Base-by-base conservation (phyloP, 2,329 filamentous ascomycete genomes). In the Cercospora brassicicola region DNA sequence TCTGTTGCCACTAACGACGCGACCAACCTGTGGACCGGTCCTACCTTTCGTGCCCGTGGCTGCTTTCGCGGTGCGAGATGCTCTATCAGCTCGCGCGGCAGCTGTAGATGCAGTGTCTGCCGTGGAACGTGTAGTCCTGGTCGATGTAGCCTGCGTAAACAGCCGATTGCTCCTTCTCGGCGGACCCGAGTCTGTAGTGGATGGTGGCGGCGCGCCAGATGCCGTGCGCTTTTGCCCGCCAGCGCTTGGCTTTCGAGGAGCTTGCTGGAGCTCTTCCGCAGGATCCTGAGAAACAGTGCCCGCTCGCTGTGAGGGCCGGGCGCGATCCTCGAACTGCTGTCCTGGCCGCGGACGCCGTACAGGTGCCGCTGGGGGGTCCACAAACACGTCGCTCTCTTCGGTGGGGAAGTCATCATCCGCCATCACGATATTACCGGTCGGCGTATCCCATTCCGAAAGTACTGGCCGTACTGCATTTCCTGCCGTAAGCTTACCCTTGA, bases 1-100 rank as follows among this genome's bases (percentile, higher is more conserved):
- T 67, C 94, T 87, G 78, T 95, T 97, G 23, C 93, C 94, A 78
- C 93, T 97, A 55, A 97, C 92, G 65, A 94, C 92, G 74, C 94
- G 88, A 18, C 93, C 92, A 45, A 96, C 91, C 64, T 87, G 92
- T 3, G 91, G 88, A 15, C 90, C 83, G 80, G 76, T 87, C 83
- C 80, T 90, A 80, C 81, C 90, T 84, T 84, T 94, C 75, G 80
- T 90, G 79, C 81, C 90, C 76, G 89, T 91, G 71, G 92, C 91
- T 33, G 73, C 53, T 75, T 90, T 92, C 71, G 91, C 90, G 18
- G 75, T 69, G 15, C 76, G 73, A 63, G 71, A 59, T 11, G 67
- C 67, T 30, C 74, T 70, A 67, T 75, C 93, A 84, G 59, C 86
- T 85, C 69, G 90, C 86, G 68, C 87, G 84, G 20, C 86, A 80